These are phyloP conservation scores for Eimeria sp. DNA, from an alignment of 169 alveolate genomes.

Conservation along the genomic window DNA sequence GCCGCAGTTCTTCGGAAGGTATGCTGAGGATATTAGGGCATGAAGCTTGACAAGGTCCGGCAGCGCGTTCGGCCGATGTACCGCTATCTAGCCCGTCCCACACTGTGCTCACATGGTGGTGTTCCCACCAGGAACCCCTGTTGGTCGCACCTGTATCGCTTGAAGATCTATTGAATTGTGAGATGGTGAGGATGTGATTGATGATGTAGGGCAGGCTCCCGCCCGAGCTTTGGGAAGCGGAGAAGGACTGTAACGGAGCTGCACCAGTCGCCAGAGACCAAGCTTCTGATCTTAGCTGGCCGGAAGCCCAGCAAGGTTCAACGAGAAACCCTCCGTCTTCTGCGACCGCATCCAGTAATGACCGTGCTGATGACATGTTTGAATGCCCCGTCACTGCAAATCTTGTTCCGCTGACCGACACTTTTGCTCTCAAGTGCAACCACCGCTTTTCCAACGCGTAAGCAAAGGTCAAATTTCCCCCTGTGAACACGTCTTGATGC, in stretches of 20 bases:
- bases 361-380: constrained; percentile 51
- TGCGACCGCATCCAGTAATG: background rate
- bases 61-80: background rate
- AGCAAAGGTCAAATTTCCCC: background rate
- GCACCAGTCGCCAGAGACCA: background rate
- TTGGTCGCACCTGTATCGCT: background rate
- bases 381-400: constrained; percentile 79
- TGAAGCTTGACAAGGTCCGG: background rate
- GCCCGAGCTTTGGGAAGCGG: constrained; percentile 27
- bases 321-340: background rate
- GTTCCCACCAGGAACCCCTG: background rate
- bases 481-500: background rate
- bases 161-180: background rate
- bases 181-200: background rate
- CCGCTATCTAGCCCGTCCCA: background rate
- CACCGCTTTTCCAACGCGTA: constrained; percentile 79
- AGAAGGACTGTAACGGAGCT: background rate
- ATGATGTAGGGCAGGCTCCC: constrained; percentile 56
- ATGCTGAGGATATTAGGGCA: background rate
- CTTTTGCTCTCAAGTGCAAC: constrained; percentile 74
- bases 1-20: constrained; percentile 74
- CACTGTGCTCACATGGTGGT: background rate
- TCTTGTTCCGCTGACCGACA: constrained; percentile 61
- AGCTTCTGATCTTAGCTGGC: background rate
- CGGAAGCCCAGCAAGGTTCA: background rate